Evolutionary conservation across 768 basidiomycete genomes (phyloP).

Genomic region (Erythrobasidium yunnanense): DNA sequence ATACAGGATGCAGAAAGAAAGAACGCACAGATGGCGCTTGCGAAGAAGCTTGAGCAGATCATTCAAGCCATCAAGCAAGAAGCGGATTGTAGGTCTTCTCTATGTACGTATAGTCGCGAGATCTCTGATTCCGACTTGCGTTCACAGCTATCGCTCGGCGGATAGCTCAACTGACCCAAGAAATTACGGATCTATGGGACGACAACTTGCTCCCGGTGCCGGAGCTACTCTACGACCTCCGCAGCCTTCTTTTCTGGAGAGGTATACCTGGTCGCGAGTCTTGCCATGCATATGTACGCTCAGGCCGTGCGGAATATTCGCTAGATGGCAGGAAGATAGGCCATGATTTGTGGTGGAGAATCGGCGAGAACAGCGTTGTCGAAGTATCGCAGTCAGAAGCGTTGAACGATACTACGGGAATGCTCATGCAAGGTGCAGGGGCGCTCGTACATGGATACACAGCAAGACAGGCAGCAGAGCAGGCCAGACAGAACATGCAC

Average conservation of each 20-base stretch:
- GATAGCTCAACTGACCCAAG: too few species aligned
- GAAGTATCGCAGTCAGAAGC: slow-evolving; percentile 10
- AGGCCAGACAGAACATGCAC: not conserved
- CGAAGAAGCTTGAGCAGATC: not conserved
- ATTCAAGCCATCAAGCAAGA: not conserved
- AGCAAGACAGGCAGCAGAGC: not conserved
- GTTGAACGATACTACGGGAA: slow-evolving; percentile 26
- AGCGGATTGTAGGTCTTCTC: not conserved
- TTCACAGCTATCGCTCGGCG: too few species aligned
- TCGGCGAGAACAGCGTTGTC: not conserved
- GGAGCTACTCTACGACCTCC: too few species aligned
- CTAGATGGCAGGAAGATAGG: not conserved
- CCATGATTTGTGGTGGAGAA: slow-evolving; percentile 3
- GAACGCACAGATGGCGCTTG: not conserved
- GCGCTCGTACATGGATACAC: slow-evolving; percentile 28
- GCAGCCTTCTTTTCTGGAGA: too few species aligned
- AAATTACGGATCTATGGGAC: too few species aligned
- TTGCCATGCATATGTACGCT: not conserved
- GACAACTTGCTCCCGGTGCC: too few species aligned
- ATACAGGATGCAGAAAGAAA: not conserved
- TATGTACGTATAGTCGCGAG: too few species aligned
- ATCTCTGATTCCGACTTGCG: too few species aligned
- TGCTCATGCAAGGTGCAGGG: slow-evolving; percentile 28
- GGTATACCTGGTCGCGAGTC: slow-evolving; percentile 17
- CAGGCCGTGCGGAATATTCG: not conserved